Conservation (phyloP, 2,329 filamentous ascomycete species). For the Sordariomycetes sp. region DNA sequence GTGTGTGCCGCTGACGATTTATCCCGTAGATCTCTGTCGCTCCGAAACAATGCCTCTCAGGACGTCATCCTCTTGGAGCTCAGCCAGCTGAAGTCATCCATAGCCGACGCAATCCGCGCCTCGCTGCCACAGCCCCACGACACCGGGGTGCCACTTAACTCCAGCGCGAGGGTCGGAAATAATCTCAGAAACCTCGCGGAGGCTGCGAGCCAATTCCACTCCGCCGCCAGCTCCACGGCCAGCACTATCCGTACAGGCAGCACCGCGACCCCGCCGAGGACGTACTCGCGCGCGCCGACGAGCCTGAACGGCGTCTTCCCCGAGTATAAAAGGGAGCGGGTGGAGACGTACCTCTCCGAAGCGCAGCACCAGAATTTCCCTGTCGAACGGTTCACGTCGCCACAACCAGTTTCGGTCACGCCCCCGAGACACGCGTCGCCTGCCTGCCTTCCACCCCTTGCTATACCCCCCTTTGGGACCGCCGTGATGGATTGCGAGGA, state of each 20-base stretch:
- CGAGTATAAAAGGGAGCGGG: slow-evolving; percentile 8
- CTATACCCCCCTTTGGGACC: background rate
- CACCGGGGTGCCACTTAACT: slow-evolving; percentile 4
- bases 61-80: slow-evolving; percentile 10
- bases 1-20: background rate
- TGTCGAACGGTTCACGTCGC: no score
- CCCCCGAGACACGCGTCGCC: no score
- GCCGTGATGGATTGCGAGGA: background rate
- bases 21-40: slow-evolving; percentile 8
- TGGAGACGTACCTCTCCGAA: slow-evolving; percentile 8
- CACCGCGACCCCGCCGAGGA: background rate
- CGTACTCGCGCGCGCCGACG: slow-evolving; percentile 1
- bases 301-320: slow-evolving; percentile 9
- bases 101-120: slow-evolving; percentile 9
- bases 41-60: slow-evolving; percentile 10
- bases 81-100: slow-evolving; percentile 10
- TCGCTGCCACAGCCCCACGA: slow-evolving; percentile 2
- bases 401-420: no score
- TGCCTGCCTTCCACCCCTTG: background rate
- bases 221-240: slow-evolving; percentile 12
- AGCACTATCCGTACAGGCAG: slow-evolving; percentile 8
- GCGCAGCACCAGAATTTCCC: background rate
- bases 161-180: slow-evolving; percentile 7
- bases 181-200: slow-evolving; percentile 13
- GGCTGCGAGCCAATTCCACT: slow-evolving; percentile 14